Evolutionary conservation across 2,329 filamentous ascomycete genomes (phyloP).

Genomic region (Fulvia fulva): DNA sequence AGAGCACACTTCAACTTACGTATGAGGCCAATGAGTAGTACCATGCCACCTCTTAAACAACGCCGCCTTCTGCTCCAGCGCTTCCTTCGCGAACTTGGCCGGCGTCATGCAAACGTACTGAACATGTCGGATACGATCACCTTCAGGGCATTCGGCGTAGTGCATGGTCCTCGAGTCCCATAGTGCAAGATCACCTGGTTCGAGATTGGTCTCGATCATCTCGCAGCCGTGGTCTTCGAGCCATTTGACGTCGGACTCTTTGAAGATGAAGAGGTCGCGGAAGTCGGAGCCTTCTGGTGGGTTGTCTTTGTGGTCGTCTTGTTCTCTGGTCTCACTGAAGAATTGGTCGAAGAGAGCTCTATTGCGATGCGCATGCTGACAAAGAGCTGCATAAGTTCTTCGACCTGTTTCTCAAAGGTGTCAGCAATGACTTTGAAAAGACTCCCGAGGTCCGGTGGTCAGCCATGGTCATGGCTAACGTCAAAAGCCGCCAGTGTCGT

Average conservation of each 20-base stretch:
- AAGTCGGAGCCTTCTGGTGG: constrained; percentile 33
- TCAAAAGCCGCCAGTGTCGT: constrained; percentile 34
- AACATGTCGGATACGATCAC: constrained; percentile 27
- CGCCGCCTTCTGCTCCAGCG: constrained; percentile 33
- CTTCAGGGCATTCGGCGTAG: constrained; percentile 36
- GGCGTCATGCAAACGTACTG: constrained; percentile 35
- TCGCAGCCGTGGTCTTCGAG: constrained; percentile 22
- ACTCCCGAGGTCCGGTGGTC: constrained; percentile 43
- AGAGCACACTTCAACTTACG: background rate
- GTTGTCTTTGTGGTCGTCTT: constrained; percentile 31
- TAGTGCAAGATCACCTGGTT: constrained; percentile 23
- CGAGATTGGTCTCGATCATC: constrained; percentile 19
- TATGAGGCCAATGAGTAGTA: constrained; percentile 40
- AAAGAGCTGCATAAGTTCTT: constrained; percentile 45
- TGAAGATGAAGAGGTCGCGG: constrained; percentile 44
- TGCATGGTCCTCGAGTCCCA: constrained; percentile 43
- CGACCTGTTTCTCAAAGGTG: constrained; percentile 43
- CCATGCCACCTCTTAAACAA: constrained; percentile 34
- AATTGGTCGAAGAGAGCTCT: constrained; percentile 47
- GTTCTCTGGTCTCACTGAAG: constrained; percentile 37
- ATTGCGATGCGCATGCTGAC: constrained; percentile 31
- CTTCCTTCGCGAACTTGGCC: constrained; percentile 36
- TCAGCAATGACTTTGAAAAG: constrained; percentile 47
- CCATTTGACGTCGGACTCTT: constrained; percentile 32
- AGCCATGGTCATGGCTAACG: constrained; percentile 36